Percentiles rank a stretch among this genome's conserved stretches.
Evolutionary conservation across 495 filamentous ascomycete genomes (phyloP).

Genomic region (Melanomma pulvis-pyrius): DNA sequence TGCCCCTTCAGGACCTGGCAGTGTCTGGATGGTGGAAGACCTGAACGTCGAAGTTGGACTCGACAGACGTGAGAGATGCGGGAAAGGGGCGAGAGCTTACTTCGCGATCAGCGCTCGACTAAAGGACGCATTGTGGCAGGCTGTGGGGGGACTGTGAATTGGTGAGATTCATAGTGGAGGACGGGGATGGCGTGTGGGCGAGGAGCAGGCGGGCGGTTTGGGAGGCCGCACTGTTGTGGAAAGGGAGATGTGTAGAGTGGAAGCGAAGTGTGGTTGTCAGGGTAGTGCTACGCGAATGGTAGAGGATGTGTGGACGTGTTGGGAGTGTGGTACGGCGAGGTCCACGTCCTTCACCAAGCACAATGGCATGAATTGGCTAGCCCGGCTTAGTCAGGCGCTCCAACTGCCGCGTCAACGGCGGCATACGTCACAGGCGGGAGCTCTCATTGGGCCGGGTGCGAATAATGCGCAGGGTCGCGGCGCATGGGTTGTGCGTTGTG

Average conservation of each 20-base stretch:
- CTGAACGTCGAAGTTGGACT: neutral
- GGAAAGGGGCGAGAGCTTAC: conserved; percentile 9
- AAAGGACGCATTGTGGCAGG: conserved; percentile 28
- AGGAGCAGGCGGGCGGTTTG: neutral
- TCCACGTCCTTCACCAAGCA: neutral
- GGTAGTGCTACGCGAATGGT: neutral
- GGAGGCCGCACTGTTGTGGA: conserved; percentile 5
- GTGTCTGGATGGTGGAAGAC: neutral
- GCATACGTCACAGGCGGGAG: neutral
- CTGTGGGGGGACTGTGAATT: conserved; percentile 3
- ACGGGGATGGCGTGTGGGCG: conserved; percentile 2
- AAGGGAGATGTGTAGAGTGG: neutral
- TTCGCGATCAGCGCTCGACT: conserved; percentile 30
- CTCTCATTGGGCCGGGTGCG: neutral
- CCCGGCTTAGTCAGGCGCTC: neutral
- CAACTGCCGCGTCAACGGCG: no score
- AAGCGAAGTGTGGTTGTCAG: neutral
- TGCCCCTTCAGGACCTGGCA: neutral
- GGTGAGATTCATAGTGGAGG: conserved; percentile 30
- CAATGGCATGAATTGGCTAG: neutral
- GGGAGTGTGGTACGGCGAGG: neutral
- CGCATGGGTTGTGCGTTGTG: neutral
- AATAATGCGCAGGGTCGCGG: no score
- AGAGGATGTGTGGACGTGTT: neutral
- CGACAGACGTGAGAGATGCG: neutral